phyloP scores from a whole-genome alignment of 305 asterid species.

The Ajuga reptans region DNA sequence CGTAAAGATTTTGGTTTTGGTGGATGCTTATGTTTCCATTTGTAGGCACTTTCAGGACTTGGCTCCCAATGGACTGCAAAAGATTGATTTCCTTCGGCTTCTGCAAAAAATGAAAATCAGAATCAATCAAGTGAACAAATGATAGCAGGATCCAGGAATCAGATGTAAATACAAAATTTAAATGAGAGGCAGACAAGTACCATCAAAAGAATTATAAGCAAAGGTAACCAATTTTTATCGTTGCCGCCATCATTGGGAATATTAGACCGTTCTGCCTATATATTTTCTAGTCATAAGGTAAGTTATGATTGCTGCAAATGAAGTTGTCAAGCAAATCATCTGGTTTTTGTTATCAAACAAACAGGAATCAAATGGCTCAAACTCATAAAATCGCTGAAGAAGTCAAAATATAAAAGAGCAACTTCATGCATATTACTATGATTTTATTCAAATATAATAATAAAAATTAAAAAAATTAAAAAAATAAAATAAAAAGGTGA shows the following conservation, averaged over 20 bases:
- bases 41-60: conserved; percentile 70
- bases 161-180: conserved; percentile 13
- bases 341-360: not conserved
- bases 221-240: not conserved
- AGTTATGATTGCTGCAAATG: not conserved
- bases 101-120: conserved; percentile 36
- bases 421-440: not conserved
- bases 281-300: not conserved
- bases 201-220: not conserved
- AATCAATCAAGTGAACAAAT: conserved; percentile 9
- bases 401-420: not conserved
- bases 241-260: not conserved
- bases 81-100: conserved; percentile 68
- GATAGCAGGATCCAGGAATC: conserved; percentile 11
- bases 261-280: not conserved
- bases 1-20: conserved; percentile 78
- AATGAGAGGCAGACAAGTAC: not conserved
- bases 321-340: not conserved
- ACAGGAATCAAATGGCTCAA: not conserved
- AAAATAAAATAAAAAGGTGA: not conserved
- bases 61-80: conserved; percentile 98
- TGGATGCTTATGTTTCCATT: conserved; percentile 73
- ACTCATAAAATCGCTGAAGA: not conserved
- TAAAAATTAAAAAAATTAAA: not conserved
- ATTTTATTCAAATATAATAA: not conserved